Evolutionary conservation across 1,284 basidiomycete genomes (phyloP).

Genomic region (Cutaneotrichosporon dermatis): DNA sequence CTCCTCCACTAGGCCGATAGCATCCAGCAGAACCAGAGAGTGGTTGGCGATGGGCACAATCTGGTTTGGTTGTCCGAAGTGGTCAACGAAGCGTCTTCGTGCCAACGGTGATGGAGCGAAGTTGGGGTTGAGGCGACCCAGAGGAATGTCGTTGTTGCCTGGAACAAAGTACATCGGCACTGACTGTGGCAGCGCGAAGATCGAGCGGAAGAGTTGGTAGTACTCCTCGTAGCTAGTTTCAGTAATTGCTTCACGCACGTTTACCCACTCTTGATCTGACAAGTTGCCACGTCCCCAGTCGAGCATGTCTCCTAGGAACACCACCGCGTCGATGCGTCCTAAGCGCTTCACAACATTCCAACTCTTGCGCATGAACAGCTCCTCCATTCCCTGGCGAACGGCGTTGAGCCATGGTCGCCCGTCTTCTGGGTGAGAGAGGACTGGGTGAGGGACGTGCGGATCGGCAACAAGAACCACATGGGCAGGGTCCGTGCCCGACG

Average conservation of each 20-base stretch:
- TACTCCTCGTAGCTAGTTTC: conserved; percentile 60
- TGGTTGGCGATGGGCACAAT: conserved; percentile 59
- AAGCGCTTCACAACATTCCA: conserved; percentile 62
- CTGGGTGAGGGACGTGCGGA: conserved; percentile 64
- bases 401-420: conserved; percentile 42
- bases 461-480: conserved; percentile 72
- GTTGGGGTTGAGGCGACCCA: conserved; percentile 50
- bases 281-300: conserved; percentile 62
- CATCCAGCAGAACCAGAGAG: conserved; percentile 67
- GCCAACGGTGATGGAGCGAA: conserved; percentile 54
- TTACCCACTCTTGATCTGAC: conserved; percentile 62
- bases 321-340: conserved; percentile 63
- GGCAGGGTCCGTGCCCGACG: conserved; percentile 44
- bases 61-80: conserved; percentile 47
- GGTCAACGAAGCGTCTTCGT: conserved; percentile 59
- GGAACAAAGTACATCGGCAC: conserved; percentile 63
- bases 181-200: conserved; percentile 54
- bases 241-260: background rate
- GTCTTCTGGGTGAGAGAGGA: conserved; percentile 50
- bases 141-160: conserved; percentile 79
- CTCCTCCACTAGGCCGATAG: conserved; percentile 69
- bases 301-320: conserved; percentile 78
- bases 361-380: conserved; percentile 67
- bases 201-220: conserved; percentile 58
- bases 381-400: conserved; percentile 58